Conservation (phyloP, 73 alveolate genomes). For the Tetrahymena thermophila region DNA sequence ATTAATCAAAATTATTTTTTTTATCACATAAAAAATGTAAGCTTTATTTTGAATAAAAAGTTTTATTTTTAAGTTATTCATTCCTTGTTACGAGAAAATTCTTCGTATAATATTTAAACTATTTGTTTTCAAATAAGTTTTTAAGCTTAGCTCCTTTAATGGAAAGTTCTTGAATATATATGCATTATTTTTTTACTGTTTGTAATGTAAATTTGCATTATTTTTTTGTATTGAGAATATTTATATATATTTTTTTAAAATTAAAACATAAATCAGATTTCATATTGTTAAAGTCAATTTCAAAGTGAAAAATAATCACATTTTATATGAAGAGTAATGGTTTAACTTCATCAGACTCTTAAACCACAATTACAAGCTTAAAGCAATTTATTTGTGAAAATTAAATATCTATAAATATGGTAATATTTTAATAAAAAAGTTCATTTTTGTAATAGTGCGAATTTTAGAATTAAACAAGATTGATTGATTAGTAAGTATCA, state of each 20-base stretch:
- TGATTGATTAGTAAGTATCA: background rate
- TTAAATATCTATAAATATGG: background rate
- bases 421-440: too few species aligned
- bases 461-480: background rate
- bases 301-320: too few species aligned
- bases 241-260: too few species aligned
- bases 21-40: too few species aligned
- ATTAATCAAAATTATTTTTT: too few species aligned
- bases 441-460: background rate
- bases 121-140: background rate
- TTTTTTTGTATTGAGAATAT: too few species aligned
- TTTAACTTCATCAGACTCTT: too few species aligned
- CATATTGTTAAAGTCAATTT: too few species aligned
- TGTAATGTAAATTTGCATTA: background rate
- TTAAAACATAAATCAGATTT: too few species aligned
- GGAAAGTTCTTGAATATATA: background rate
- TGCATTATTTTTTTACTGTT: background rate
- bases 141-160: background rate
- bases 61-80: background rate
- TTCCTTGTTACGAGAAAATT: background rate
- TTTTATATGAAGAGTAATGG: too few species aligned
- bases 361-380: background rate
- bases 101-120: background rate
- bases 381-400: background rate
- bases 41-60: too few species aligned